Base-by-base conservation (phyloP, 208 protist genomes). In the Trypanosoma cruzi region DNA sequence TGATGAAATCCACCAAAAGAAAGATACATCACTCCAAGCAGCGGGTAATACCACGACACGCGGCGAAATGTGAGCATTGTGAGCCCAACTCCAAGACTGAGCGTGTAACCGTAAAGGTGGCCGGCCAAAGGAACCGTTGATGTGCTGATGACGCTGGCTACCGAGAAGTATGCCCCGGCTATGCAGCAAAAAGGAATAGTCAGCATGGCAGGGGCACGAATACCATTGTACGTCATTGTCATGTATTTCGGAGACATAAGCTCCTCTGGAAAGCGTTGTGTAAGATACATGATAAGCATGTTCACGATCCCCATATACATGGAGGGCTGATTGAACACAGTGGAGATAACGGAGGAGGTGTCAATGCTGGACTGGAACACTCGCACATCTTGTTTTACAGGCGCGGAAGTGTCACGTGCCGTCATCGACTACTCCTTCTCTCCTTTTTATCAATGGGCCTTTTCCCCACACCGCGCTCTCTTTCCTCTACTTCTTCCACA, bases 1-100 rank as follows among this genome's bases (percentile, higher is more conserved):
- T 95, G 90, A 64, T 95, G 90, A 37, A 95, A 79, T 10, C 87
- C 83, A 37, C 90, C 90, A 75, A 88, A 95, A 10, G 83, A 82
- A 29, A 95, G 72, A 65, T 93, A 95, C 73, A 88, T 85, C 13
- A 76, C 46, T 13, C 85, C 86, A 3, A 95, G 79, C 55, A 92
- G 68, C n/a, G 90, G 86, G 71, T 95, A 95, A 66, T 94, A 94
- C 84, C 85, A 94, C 28, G 89, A 94, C 7, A 94, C 68, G 34
- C 80, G 76, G 26, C 86, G 85, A 60, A 92, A 77, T 29, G 78
- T 81, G 18, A 94, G 65, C 77, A 94, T 88, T 18, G 75, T 79
- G 10, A 92, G 80, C 14, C 86, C 89, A 10, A 92, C 60, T 28
- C 64, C 68, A 40, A 92, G 58, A 72, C 90, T 95, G 48, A 92